Percentiles rank a stretch among this genome's conserved stretches.
Conservation (phyloP, 768 basidiomycete species). For the Trametopsis cervina region DNA sequence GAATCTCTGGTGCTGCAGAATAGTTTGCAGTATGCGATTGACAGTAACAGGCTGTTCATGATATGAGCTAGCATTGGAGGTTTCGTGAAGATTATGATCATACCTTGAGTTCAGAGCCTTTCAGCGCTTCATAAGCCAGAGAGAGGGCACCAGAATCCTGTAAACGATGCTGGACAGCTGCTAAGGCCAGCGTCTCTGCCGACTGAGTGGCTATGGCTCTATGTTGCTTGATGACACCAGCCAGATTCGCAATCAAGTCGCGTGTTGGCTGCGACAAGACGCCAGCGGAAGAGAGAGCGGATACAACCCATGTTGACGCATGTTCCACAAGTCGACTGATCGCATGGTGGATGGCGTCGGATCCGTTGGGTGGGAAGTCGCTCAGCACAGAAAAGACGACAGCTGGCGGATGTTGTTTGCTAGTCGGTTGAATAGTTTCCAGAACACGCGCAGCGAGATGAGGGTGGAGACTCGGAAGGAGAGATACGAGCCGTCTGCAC, state of each 20-base stretch:
- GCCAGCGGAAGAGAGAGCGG: constrained; percentile 32
- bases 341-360: not conserved
- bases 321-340: constrained; percentile 32
- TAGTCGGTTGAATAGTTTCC: not conserved
- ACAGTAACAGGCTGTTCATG: constrained; percentile 52
- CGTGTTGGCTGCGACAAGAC: not conserved
- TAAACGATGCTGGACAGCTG: constrained; percentile 56
- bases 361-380: not conserved
- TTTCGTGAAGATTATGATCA: no score
- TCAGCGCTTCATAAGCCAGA: constrained; percentile 24
- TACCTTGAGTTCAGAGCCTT: constrained; percentile 50
- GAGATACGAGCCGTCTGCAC: not conserved
- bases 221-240: not conserved
- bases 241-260: not conserved
- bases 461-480: not conserved
- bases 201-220: constrained; percentile 29
- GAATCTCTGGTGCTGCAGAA: constrained; percentile 66
- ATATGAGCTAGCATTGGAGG: no score
- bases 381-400: not conserved
- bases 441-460: not conserved
- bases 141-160: constrained; percentile 24
- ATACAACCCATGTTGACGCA: constrained; percentile 48
- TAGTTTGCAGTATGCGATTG: constrained; percentile 69
- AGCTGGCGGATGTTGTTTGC: not conserved
- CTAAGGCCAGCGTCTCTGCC: constrained; percentile 65